phyloP scores from a whole-genome alignment of 306 rosid genomes.

The Malus asiatica region DNA sequence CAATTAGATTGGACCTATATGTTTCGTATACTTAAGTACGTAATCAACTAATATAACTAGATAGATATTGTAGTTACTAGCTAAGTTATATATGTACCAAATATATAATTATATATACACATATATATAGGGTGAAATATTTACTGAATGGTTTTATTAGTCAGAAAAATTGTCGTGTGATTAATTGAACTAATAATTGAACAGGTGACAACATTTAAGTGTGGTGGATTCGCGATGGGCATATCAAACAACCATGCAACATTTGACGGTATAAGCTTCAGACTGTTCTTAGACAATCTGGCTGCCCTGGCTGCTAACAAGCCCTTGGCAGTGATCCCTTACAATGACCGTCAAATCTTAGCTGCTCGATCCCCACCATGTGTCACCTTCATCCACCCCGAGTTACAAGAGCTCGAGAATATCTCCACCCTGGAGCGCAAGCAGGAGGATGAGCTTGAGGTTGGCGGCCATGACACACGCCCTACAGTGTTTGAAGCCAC shows the following conservation, averaged over 20 bases:
- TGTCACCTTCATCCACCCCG: slow-evolving; percentile 56
- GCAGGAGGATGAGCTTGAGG: neutral
- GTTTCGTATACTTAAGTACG: no score
- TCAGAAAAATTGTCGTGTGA: neutral
- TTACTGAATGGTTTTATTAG: no score
- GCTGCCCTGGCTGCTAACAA: slow-evolving; percentile 52
- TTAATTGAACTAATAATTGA: neutral
- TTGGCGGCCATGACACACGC: slow-evolving; percentile 1
- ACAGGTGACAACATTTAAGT: slow-evolving; percentile 58
- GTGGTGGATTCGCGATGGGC: slow-evolving; percentile 69
- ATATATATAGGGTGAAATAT: no score
- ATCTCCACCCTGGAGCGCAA: neutral
- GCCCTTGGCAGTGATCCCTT: slow-evolving; percentile 36
- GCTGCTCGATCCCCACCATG: slow-evolving; percentile 77
- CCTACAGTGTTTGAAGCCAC: slow-evolving; percentile 43
- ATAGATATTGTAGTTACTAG: no score
- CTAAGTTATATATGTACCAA: no score
- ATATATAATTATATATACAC: no score
- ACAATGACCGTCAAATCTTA: slow-evolving; percentile 47
- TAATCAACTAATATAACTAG: no score
- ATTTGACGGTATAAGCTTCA: slow-evolving; percentile 62
- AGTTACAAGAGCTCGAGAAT: slow-evolving; percentile 30
- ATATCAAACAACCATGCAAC: slow-evolving; percentile 45
- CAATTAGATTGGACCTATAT: no score
- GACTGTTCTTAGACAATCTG: slow-evolving; percentile 50